Base-by-base conservation (phyloP, 108 stramenopile genomes). In the Aurantiochytrium sp. region DNA sequence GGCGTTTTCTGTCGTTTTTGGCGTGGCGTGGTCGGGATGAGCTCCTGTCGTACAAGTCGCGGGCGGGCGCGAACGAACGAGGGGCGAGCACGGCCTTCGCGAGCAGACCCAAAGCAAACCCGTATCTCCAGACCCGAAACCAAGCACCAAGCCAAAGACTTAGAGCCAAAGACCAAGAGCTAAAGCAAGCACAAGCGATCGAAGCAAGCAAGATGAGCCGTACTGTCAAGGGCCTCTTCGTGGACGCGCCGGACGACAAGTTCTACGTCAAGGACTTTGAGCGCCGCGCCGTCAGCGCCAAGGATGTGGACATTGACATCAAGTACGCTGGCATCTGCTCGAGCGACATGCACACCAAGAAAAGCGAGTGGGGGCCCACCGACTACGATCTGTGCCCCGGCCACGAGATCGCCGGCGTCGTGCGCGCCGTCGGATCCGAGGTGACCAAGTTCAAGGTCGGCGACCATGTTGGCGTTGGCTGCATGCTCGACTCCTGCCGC, bases 391-490 rank as follows among this genome's bases (percentile, higher is more conserved):
- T 85, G 24, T 81, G 88, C 19, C 91, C 92, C 6, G 92, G 92
- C n/a, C 92, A 93, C 55, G 92, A 93, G 69, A 45, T 87, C 22
- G 88, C 85, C 6, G 95, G 95, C 24, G 36, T 90, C 15, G 93
- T 93, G 3, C 50, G 54, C 10, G 86, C 52, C n/a, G 92, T 95
- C 34, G 95, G 95, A 34, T 4, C 81, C 2, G 41, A 88, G 0
- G 94, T 94, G 27, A 90, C 89, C 45, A 92, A 94, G 48, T 68
- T 95, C 68, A 89, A 92, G 53, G 91, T 94, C 27, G 94, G 95
- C 32, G 94, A 95, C 68, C 39, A 31, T 4, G 94, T 92, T 8
- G 94, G 95, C 85, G 90, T 95, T 19, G 94, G 93, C 24, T 95
- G 94, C 88, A 73, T 94, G 85, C 91, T 91, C 55, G 93, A 93